Base-by-base conservation (phyloP, 2,329 filamentous ascomycete genomes). In the Cryoendolithus antarcticus region DNA sequence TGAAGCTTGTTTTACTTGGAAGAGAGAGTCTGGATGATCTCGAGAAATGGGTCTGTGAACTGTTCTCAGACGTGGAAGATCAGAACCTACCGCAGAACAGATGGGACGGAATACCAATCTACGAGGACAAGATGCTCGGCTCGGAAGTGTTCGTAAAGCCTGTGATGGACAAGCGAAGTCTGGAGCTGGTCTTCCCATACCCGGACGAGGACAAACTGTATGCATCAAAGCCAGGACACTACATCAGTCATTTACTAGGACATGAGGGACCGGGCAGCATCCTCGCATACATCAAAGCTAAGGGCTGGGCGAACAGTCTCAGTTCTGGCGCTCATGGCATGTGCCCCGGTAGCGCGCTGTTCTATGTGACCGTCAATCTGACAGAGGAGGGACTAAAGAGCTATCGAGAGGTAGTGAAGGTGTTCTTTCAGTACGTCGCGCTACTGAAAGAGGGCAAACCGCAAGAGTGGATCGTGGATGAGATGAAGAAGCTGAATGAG, bases 211-310 rank as follows among this genome's bases (percentile, higher is more conserved):
- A 93, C 48, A 61, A 74, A 1, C 66, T 86, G 43, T 89, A 77
- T 58, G 81, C 88, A 54, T 78, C 80, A 6, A 83, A 91, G 48
- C 88, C 88, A 1, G 82, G 82, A 47, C 75, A 82, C 44, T 95
- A 94, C 55, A 77, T 94, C 43, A 82, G 82, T 53, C 88, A 95
- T 55, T 65, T 95, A 38, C 83, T 95, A 45, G 88, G 88, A 4
- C 88, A 95, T 51, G 88, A 95, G 60, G 86, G 88, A 0, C 88
- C 88, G 1, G 88, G 88, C 3, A 94, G 88, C 59, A 82, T 95
- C 53, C 77, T 95, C 64, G 79, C 86, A 2, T 86, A 91, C 58
- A 73, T 93, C 60, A 94, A 94, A 60, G 77, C 75, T 19, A 91
- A 88, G 61, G 88, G 88, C 6, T 93, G 86, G 84, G 86, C 81